Conservation (phyloP, 2,329 filamentous ascomycete genomes). For the Alternaria arbusti region DNA sequence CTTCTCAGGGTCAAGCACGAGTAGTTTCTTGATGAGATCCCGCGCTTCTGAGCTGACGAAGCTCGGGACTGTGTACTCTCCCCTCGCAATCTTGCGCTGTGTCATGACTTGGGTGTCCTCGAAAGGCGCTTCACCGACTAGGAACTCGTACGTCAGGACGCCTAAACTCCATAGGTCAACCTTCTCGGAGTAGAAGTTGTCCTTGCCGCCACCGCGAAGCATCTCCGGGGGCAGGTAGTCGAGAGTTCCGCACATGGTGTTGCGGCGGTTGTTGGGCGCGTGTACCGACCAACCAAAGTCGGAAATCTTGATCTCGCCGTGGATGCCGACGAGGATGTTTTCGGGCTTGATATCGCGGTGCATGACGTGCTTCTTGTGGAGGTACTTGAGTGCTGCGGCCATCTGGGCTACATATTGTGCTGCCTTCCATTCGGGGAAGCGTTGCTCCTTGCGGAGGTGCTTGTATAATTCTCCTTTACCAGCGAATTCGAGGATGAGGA, state of each 20-base stretch:
- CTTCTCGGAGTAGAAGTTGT: constrained; percentile 93
- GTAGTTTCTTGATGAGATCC: constrained; percentile 86
- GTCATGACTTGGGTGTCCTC: constrained; percentile 97
- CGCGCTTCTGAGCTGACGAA: constrained; percentile 90
- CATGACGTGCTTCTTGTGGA: constrained; percentile 97
- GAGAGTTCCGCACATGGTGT: constrained; percentile 95
- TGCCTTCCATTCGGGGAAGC: constrained; percentile 85
- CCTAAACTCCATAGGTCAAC: constrained; percentile 96
- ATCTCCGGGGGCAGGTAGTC: constrained; percentile 99
- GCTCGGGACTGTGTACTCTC: constrained; percentile 89
- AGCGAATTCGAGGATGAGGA: constrained; percentile 86
- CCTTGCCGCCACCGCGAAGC: constrained; percentile 79
- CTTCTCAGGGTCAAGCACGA: constrained; percentile 94
- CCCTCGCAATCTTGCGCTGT: constrained; percentile 83
- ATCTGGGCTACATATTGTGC: constrained; percentile 89
- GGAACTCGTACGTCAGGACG: constrained; percentile 93
- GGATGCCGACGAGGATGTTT: constrained; percentile 94
- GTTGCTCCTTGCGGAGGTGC: constrained; percentile 77
- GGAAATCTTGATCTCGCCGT: constrained; percentile 97
- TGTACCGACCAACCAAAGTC: constrained; percentile 99
- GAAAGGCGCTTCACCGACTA: constrained; percentile 95
- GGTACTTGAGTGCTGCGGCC: constrained; percentile 86
- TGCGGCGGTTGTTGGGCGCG: constrained; percentile 89
- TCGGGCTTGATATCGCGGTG: constrained; percentile 98
- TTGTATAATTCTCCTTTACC: constrained; percentile 89